Evolutionary conservation across 2,329 filamentous ascomycete species (phyloP).

Genomic region (Neofusicoccum laricinum): DNA sequence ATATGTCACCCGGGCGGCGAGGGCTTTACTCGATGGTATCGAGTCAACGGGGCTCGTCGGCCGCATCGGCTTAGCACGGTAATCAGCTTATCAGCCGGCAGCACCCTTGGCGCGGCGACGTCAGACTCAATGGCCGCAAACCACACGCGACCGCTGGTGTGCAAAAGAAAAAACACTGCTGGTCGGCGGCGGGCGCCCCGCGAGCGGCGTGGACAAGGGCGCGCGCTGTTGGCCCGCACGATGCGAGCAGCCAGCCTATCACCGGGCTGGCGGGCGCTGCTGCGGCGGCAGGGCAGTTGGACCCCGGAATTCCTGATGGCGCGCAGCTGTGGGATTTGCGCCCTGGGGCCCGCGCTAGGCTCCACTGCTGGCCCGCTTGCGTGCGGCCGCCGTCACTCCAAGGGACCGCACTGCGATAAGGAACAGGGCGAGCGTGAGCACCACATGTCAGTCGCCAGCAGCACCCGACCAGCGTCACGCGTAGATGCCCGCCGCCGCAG

Average conservation of each 20-base stretch:
- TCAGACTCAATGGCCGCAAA: not conserved
- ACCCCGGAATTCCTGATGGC: not conserved
- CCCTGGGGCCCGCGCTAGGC: not conserved
- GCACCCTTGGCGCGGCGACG: not conserved
- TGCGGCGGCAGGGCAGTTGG: not conserved
- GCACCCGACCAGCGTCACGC: slow-evolving; percentile 8
- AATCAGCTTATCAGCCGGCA: slow-evolving; percentile 9
- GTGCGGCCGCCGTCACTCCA: not conserved
- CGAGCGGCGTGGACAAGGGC: not conserved
- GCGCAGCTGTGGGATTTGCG: slow-evolving; percentile 5
- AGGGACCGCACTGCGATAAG: slow-evolving; percentile 4
- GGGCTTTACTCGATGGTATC: not conserved
- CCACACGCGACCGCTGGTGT: not conserved
- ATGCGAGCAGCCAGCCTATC: not conserved
- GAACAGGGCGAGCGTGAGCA: not conserved
- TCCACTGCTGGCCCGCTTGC: not conserved
- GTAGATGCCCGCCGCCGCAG: not conserved
- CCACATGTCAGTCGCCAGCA: slow-evolving; percentile 1
- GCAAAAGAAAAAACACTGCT: not conserved
- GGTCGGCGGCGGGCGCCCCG: not conserved
- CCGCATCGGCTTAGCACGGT: not conserved
- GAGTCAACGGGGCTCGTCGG: not conserved
- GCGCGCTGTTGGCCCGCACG: not conserved
- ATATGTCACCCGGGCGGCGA: slow-evolving; percentile 6
- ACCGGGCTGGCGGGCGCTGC: not conserved